A percentile compares a stretch with the other conserved stretches of the same genome.
These are phyloP conservation scores for Beta vulgaris DNA, from an alignment of 148 eudicot genomes.

Conservation along the genomic window DNA sequence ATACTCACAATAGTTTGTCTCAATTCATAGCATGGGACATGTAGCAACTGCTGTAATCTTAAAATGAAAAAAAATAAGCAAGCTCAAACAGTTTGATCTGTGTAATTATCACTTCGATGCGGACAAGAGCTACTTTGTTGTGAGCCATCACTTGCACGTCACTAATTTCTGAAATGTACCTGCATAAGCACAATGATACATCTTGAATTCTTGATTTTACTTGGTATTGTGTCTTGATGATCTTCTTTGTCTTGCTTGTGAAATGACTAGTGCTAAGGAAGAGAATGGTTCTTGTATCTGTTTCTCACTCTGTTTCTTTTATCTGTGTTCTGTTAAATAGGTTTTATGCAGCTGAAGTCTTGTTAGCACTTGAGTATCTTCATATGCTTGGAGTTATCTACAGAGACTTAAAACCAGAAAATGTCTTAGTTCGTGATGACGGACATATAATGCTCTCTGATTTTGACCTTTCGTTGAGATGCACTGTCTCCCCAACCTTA, in stretches of 20 bases:
- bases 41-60: too few relatives aligned
- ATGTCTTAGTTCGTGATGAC: constrained; percentile 79
- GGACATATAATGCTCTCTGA: constrained; percentile 93
- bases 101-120: too few relatives aligned
- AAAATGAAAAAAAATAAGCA: too few relatives aligned
- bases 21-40: too few relatives aligned
- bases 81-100: too few relatives aligned
- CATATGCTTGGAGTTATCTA: constrained; percentile 92
- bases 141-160: too few relatives aligned
- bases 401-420: constrained; percentile 82
- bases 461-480: constrained; percentile 75
- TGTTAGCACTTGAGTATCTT: constrained; percentile 77
- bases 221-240: background rate
- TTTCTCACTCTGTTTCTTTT: constrained; percentile 7
- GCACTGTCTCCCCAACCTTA: constrained; percentile 73
- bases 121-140: too few relatives aligned
- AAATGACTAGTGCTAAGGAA: background rate
- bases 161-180: too few relatives aligned
- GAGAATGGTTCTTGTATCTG: background rate
- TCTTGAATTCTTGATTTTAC: too few relatives aligned
- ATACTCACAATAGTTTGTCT: too few relatives aligned
- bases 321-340: constrained; percentile 26
- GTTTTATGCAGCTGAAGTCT: constrained; percentile 88
- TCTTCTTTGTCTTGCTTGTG: background rate
- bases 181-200: too few relatives aligned